Evolutionary conservation across 306 rosid genomes (phyloP), one percentile per base, ranked within the genome.

Genomic region (Calophaca sinica): DNA sequence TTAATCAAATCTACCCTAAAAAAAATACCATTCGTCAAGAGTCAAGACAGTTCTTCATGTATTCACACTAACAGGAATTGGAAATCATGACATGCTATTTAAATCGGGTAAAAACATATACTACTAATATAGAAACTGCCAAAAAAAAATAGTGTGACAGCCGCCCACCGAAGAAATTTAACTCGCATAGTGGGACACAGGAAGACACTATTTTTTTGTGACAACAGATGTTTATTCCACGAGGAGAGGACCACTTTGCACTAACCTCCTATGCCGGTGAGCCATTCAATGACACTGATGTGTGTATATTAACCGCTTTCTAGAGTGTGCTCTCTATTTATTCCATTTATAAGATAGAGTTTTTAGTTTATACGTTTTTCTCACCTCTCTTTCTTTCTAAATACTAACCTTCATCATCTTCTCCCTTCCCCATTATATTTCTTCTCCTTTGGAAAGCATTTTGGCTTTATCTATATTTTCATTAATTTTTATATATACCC

Each of bases 121-220:
- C 26, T 20, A 20, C 26, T 31, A 44, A 75, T 61, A 32, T 71
- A 69, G 75, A 76, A 85, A 76, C 69, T 76, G 82, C 67, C 79
- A 72, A 72, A 76, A 35, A 20, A 14, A 45, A 14, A 26, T 8
- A 42, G 48, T 42, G 70, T 64, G 70, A 64, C 54, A 64, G 5
- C 38, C 70, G 42, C 70, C 35, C 53, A 64, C 53, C 42, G 5
- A 61, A 35, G 35, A 35, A 42, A 61, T 61, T 61, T 61, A 36
- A 61, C 46, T 61, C 7, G 26, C 26, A 20, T 20, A 0, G 26
- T 20, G 26, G 26, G 26, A 20, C 1, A 20, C 26, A 20, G 0
- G 26, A 0, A 20, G 26, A 20, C 26, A 20, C 26, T 1, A 20
- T 20, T 20, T 20, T 20, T 20, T 20, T 20, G 26, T 0, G 26